Percentiles rank a stretch among this genome's conserved stretches.
Conservation (phyloP, 148 eudicot genomes). For the Chenopodium formosanum region DNA sequence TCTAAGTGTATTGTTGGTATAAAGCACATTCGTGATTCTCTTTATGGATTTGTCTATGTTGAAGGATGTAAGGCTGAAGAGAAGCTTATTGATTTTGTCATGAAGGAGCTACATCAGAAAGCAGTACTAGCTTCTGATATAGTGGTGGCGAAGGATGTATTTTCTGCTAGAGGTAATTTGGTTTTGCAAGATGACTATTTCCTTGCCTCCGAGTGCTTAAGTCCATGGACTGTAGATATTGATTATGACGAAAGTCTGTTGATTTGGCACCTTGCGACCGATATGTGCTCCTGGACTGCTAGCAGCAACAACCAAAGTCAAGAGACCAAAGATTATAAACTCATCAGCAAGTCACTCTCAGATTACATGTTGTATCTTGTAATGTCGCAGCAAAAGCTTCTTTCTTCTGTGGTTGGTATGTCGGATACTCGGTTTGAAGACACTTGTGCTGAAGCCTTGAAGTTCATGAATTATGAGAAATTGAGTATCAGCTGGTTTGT, state of each 20-base stretch:
- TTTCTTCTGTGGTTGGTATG: conserved; percentile 23
- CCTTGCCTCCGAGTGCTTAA: neutral
- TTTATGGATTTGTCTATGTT: neutral
- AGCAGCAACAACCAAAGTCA: too few species aligned
- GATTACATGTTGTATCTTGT: conserved; percentile 35
- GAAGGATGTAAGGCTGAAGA: too few species aligned
- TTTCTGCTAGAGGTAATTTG: neutral
- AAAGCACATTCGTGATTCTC: too few species aligned
- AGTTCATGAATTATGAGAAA: too few species aligned
- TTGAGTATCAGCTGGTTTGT: too few species aligned
- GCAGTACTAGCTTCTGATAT: neutral
- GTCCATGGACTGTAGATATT: conserved; percentile 1
- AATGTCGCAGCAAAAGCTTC: conserved; percentile 13
- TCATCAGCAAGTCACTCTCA: conserved; percentile 17
- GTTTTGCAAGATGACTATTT: neutral
- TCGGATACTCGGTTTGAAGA: conserved; percentile 15
- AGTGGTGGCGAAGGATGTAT: neutral
- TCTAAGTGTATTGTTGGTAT: too few species aligned
- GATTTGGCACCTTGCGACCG: conserved; percentile 21
- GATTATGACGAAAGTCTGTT: conserved; percentile 21
- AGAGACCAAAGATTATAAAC: too few species aligned
- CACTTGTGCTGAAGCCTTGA: too few species aligned
- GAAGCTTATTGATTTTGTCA: neutral
- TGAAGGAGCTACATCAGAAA: conserved; percentile 22
- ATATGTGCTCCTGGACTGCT: conserved; percentile 15